Conservation (phyloP, 805 yeast species). For the Cyberlindnera amylophila region DNA sequence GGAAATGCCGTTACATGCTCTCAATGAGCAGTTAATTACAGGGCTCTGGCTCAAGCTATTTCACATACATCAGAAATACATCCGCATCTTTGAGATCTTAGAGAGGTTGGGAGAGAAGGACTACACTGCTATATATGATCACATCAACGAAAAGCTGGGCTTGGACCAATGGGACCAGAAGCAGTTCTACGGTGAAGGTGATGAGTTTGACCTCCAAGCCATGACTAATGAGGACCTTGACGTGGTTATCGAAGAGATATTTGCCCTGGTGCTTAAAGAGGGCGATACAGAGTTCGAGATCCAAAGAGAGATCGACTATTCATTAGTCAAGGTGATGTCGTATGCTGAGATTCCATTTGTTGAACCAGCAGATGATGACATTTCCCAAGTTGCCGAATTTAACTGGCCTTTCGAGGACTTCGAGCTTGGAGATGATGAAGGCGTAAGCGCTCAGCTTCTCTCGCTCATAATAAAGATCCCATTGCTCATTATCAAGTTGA, state of each 20-base stretch:
- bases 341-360: conserved; percentile 14
- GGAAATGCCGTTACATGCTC: conserved; percentile 9
- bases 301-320: not conserved
- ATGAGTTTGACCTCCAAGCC: not conserved
- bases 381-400: conserved; percentile 1
- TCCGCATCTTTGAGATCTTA: conserved; percentile 15
- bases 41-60: conserved; percentile 10
- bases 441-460: conserved; percentile 10
- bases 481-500: conserved; percentile 15
- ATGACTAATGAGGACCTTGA: not conserved
- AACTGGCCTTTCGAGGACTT: not conserved
- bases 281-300: not conserved
- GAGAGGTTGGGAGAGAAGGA: conserved; percentile 18
- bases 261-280: not conserved
- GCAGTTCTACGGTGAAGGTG: conserved; percentile 3
- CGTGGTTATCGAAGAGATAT: not conserved
- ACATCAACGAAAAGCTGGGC: conserved; percentile 3
- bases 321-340: not conserved
- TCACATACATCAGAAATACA: conserved; percentile 6
- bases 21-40: conserved; percentile 12
- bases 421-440: not conserved
- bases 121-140: conserved; percentile 18
- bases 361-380: conserved; percentile 1
- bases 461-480: conserved; percentile 14
- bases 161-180: not conserved